Conservation (phyloP, 371 early-diverging fungal species). For the Mortierella sp. region DNA sequence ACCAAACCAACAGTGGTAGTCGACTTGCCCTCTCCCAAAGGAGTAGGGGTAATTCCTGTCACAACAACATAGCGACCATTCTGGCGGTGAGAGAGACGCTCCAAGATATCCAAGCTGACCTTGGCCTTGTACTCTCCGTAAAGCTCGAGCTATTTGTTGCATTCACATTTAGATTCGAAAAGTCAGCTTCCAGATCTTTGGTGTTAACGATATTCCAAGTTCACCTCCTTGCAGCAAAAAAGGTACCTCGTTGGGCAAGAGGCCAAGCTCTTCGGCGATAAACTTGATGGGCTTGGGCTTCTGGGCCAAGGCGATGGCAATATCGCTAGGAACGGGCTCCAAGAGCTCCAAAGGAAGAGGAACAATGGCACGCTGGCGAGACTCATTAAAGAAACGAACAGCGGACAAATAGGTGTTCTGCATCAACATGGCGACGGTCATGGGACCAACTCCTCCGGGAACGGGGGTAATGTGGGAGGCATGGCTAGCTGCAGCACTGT, state of each 20-base stretch:
- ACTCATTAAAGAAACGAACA: slow-evolving; percentile 70
- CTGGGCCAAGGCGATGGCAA: slow-evolving; percentile 92
- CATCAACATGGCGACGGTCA: slow-evolving; percentile 97
- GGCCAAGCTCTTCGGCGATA: slow-evolving; percentile 86
- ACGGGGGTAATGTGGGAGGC: slow-evolving; percentile 93
- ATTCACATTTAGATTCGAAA: background rate
- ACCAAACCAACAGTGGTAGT: slow-evolving; percentile 95
- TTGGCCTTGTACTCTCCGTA: slow-evolving; percentile 95
- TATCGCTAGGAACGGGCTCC: slow-evolving; percentile 86
- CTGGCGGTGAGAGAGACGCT: slow-evolving; percentile 83
- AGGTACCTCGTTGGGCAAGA: slow-evolving; percentile 73
- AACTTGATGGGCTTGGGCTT: slow-evolving; percentile 86
- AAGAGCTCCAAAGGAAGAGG: slow-evolving; percentile 40
- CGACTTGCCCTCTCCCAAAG: slow-evolving; percentile 98
- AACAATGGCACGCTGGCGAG: slow-evolving; percentile 38
- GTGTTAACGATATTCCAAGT: too few species aligned
- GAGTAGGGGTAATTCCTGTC: slow-evolving; percentile 97
- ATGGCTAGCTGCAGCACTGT: slow-evolving; percentile 70
- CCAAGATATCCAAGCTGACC: slow-evolving; percentile 82
- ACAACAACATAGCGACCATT: slow-evolving; percentile 96
- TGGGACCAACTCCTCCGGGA: slow-evolving; percentile 97
- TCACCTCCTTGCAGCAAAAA: background rate
- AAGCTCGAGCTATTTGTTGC: slow-evolving; percentile 75
- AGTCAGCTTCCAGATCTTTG: background rate
- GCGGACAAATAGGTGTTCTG: slow-evolving; percentile 87